These are phyloP conservation scores for Heterobasidion irregulare DNA, from an alignment of 1,284 basidiomycete species.

Conservation along the genomic window DNA sequence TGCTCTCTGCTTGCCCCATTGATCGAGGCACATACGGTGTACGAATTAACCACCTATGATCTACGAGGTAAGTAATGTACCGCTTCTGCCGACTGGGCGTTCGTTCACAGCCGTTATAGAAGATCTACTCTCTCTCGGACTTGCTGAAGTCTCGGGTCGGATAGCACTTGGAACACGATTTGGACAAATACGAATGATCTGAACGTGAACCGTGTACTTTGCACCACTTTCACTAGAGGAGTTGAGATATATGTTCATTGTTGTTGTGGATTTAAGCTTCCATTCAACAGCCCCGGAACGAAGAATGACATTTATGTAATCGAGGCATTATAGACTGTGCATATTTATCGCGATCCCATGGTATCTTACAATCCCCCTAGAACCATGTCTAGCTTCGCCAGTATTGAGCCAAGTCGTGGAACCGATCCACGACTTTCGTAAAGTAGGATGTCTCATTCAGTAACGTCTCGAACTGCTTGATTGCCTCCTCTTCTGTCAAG, in stretches of 20 bases:
- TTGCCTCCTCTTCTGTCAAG: slow-evolving; percentile 92
- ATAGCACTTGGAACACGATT: slow-evolving; percentile 35
- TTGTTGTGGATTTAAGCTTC: too few relatives aligned
- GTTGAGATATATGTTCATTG: too few relatives aligned
- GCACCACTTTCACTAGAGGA: too few relatives aligned
- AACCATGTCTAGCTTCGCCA: slow-evolving; percentile 30
- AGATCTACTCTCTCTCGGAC: slow-evolving; percentile 37
- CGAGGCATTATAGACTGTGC: too few relatives aligned
- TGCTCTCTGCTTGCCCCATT: slow-evolving; percentile 1
- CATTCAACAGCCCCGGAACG: too few relatives aligned
- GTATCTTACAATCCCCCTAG: too few relatives aligned
- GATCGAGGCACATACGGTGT: slow-evolving; percentile 28
- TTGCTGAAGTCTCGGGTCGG: slow-evolving; percentile 36
- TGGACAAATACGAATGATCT: too few relatives aligned
- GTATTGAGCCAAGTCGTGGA: slow-evolving; percentile 83
- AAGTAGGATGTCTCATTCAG: slow-evolving; percentile 95
- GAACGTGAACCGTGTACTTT: too few relatives aligned
- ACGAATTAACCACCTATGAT: slow-evolving; percentile 36
- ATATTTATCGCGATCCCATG: too few relatives aligned
- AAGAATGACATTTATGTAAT: too few relatives aligned
- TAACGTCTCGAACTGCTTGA: slow-evolving; percentile 91
- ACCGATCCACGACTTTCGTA: slow-evolving; percentile 86
- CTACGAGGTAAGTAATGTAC: slow-evolving; percentile 30
- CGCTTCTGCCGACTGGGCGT: not conserved
- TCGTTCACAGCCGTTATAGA: slow-evolving; percentile 20